Evolutionary conservation across 495 filamentous ascomycete species (phyloP), one percentile per base, ranked within the genome.

Genomic region (Aspergillus cristatus): DNA sequence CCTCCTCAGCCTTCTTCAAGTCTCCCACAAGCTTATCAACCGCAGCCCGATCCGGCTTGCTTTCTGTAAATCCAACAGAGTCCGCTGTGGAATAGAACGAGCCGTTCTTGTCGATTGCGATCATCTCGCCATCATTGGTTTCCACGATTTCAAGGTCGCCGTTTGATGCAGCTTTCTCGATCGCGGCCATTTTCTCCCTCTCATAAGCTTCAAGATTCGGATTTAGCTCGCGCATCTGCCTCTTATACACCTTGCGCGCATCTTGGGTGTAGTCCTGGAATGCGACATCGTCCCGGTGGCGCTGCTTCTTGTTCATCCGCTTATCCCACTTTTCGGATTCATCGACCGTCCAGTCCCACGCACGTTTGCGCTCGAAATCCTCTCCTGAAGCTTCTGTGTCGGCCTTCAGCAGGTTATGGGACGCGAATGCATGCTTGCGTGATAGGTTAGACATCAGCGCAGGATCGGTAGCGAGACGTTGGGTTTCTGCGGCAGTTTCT

Each of bases 271-370:
- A 96, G 58, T 97, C 89, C 55, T 84, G 76, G 64, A 97, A 98
- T 3, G 86, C 84, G 28, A 86, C 82, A 53, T 88, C 76, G 46
- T 94, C 84, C 35, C 84, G 75, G 55, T 86, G 84, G 17, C 75
- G 71, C 43, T 77, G 79, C 65, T 88, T 93, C 73, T 94, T 94
- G 42, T 76, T 81, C 65, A 88, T 69, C 14, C 87, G 78, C 59
- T 78, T 79, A 54, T 98, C 91, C 91, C 91, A 98, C 38, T 78
- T 77, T 64, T 95, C 91, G 32, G 76, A 78, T 62, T 98, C 91
- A 17, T 96, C 91, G 12, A 88, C 65, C 0, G 91, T 97, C 88
- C 90, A 97, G 60, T 97, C 93, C 91, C 91, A 97, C 1, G 90
- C 89, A 18, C 93, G 79, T 65, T 97, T 96, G 40, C 91, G 82